Percentiles rank a stretch among this genome's conserved stretches.
Evolutionary conservation across 2,329 filamentous ascomycete species (phyloP).

Genomic region (Eutypella sp.): DNA sequence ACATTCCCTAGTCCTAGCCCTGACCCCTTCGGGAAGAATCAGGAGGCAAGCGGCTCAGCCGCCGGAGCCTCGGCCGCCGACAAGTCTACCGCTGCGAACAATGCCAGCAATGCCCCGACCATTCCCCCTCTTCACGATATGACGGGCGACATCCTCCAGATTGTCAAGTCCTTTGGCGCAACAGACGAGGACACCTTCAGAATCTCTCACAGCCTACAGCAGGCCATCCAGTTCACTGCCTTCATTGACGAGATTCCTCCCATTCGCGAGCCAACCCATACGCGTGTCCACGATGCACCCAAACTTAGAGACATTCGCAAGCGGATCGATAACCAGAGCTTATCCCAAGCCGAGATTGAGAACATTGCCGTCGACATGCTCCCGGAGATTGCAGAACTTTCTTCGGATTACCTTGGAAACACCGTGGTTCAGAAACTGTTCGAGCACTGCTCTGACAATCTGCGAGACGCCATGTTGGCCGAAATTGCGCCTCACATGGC

Average conservation of each 20-base stretch:
- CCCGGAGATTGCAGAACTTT: conserved; percentile 88
- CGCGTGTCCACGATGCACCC: conserved; percentile 85
- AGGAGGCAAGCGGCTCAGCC: conserved; percentile 39
- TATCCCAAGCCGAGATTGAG: conserved; percentile 83
- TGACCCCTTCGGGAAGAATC: conserved; percentile 66
- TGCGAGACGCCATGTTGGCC: conserved; percentile 85
- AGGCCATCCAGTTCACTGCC: conserved; percentile 66
- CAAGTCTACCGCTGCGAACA: conserved; percentile 26
- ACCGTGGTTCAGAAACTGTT: conserved; percentile 99
- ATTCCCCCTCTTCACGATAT: conserved; percentile 74
- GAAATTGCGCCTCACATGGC: conserved; percentile 89
- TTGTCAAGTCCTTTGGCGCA: conserved; percentile 85
- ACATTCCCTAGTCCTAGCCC: conserved; percentile 88
- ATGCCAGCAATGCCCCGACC: conserved; percentile 48
- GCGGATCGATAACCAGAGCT: conserved; percentile 91
- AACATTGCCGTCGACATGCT: conserved; percentile 90
- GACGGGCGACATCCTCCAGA: conserved; percentile 75
- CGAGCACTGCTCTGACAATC: conserved; percentile 85
- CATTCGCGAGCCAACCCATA: conserved; percentile 82
- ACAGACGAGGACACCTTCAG: conserved; percentile 69
- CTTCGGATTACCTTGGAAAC: conserved; percentile 95
- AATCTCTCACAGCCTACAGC: conserved; percentile 70
- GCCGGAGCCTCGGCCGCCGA: conserved; percentile 37
- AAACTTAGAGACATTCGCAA: conserved; percentile 94
- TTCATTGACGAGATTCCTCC: conserved; percentile 84